These are phyloP conservation scores for Colletotrichum sublineola DNA, from an alignment of 2,329 filamentous ascomycete genomes.

Conservation along the genomic window DNA sequence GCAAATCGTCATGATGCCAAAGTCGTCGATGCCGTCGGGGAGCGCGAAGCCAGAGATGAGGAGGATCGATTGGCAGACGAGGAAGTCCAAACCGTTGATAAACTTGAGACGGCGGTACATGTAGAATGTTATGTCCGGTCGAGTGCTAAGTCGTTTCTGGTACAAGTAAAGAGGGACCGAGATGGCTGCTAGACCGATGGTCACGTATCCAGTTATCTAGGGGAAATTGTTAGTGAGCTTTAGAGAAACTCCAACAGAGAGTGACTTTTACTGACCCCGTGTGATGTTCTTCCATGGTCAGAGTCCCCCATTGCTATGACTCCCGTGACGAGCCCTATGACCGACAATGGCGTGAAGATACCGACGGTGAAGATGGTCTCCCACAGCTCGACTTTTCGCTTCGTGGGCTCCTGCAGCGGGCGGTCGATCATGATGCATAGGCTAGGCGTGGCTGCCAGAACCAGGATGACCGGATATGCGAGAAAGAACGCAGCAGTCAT, in stretches of 20 bases:
- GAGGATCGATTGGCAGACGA: constrained; percentile 34
- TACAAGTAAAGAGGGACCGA: constrained; percentile 30
- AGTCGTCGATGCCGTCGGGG: constrained; percentile 37
- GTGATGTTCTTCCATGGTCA: constrained; percentile 23
- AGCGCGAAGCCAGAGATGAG: constrained; percentile 38
- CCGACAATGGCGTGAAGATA: constrained; percentile 15
- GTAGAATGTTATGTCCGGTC: constrained; percentile 26
- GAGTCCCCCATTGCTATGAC: constrained; percentile 23
- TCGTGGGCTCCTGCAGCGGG: constrained; percentile 19
- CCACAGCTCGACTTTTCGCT: constrained; percentile 22
- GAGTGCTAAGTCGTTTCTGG: constrained; percentile 23
- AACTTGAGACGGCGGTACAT: constrained; percentile 36
- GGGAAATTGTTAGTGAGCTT: background rate
- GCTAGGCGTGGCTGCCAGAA: constrained; percentile 23
- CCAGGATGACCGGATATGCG: constrained; percentile 28
- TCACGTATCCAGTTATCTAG: constrained; percentile 29
- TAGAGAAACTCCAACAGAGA: no score
- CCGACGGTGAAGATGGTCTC: constrained; percentile 27
- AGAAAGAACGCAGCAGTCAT: constrained; percentile 37
- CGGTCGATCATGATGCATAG: constrained; percentile 37
- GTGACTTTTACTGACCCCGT: constrained; percentile 10
- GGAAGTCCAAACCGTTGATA: constrained; percentile 32
- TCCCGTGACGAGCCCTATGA: constrained; percentile 13
- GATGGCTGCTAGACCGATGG: constrained; percentile 23
- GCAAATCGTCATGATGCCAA: constrained; percentile 33